phyloP scores from a whole-genome alignment of 2,329 filamentous ascomycete genomes.

The Colletotrichum godetiae region DNA sequence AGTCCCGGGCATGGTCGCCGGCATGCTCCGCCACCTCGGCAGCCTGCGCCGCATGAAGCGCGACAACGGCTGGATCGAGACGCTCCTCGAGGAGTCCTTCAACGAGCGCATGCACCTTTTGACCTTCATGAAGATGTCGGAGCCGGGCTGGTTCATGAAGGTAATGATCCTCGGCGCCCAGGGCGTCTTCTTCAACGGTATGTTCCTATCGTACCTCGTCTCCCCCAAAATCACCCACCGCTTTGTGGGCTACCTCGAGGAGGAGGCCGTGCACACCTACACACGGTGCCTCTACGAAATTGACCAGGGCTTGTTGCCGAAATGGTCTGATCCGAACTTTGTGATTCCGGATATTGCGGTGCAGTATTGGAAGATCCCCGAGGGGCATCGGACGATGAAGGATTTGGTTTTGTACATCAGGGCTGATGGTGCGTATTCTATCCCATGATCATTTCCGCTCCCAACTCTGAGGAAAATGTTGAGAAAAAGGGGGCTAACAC shows the following conservation, averaged over 20 bases:
- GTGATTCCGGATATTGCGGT: conserved; percentile 88
- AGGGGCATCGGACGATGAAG: conserved; percentile 83
- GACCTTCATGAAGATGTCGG: conserved; percentile 90
- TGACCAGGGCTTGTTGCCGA: conserved; percentile 83
- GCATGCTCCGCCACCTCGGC: conserved; percentile 90
- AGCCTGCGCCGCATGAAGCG: conserved; percentile 87
- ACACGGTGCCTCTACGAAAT: conserved; percentile 89
- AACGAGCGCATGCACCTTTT: conserved; percentile 95
- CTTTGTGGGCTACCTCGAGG: conserved; percentile 96
- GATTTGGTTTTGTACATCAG: conserved; percentile 90
- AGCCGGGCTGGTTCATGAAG: conserved; percentile 85
- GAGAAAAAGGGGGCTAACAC: background rate
- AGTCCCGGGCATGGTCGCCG: conserved; percentile 96
- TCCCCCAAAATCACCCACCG: conserved; percentile 90
- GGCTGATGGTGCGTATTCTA: conserved; percentile 63
- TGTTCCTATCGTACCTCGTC: conserved; percentile 90
- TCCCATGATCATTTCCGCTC: background rate
- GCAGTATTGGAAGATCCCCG: conserved; percentile 94
- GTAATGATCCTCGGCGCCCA: conserved; percentile 91
- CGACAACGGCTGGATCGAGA: conserved; percentile 98
- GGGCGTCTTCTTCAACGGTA: conserved; percentile 94
- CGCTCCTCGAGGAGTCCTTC: conserved; percentile 87
- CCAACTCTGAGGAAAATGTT: background rate
- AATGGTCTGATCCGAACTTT: conserved; percentile 79
- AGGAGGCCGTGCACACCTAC: conserved; percentile 97